Conservation (phyloP, 805 yeast genomes). For the Komagataella populi region DNA sequence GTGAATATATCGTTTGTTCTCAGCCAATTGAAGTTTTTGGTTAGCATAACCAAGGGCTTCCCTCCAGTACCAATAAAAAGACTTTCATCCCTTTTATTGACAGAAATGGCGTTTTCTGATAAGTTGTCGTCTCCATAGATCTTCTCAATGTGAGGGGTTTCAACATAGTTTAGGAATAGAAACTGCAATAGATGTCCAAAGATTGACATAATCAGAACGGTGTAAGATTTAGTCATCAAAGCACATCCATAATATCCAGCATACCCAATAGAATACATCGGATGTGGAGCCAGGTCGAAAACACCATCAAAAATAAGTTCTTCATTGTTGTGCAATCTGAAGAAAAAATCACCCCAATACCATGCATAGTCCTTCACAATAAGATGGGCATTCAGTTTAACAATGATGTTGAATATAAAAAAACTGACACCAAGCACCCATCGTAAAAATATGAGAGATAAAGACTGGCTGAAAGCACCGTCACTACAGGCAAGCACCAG, state of each 20-base stretch:
- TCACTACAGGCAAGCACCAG: constrained; percentile 33
- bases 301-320: constrained; percentile 79
- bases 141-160: constrained; percentile 78
- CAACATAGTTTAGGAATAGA: constrained; percentile 59
- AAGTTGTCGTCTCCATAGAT: constrained; percentile 28
- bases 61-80: constrained; percentile 7
- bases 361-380: constrained; percentile 85
- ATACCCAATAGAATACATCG: constrained; percentile 85
- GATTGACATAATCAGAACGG: constrained; percentile 54
- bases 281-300: constrained; percentile 82
- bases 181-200: constrained; percentile 71
- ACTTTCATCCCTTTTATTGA: constrained; percentile 20
- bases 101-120: constrained; percentile 2
- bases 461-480: constrained; percentile 24
- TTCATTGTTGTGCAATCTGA: constrained; percentile 50
- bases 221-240: constrained; percentile 59
- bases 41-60: constrained; percentile 38
- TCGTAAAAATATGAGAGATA: constrained; percentile 32
- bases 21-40: constrained; percentile 42
- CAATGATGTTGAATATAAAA: constrained; percentile 70
- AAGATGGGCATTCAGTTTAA: constrained; percentile 75
- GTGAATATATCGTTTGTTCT: constrained; percentile 53
- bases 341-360: constrained; percentile 94
- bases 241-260: constrained; percentile 82
- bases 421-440: constrained; percentile 44